These are phyloP conservation scores for Ophidiomyces ophidiicola DNA, from an alignment of 2,329 filamentous ascomycete genomes.

Conservation along the genomic window DNA sequence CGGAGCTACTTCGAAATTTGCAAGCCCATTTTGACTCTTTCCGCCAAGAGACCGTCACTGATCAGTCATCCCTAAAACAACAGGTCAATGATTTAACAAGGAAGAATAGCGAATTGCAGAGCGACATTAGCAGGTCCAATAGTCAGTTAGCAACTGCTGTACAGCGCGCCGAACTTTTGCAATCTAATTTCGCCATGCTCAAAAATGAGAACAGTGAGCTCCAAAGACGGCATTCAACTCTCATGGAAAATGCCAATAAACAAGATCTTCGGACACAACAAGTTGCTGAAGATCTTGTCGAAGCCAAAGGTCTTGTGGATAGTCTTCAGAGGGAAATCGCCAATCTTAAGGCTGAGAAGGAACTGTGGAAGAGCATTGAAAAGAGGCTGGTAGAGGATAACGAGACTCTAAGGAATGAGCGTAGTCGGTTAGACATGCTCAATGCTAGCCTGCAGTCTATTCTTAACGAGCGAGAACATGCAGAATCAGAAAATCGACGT, in stretches of 20 bases:
- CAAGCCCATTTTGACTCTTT: constrained; percentile 84
- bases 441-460: constrained; percentile 76
- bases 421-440: constrained; percentile 67
- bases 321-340: constrained; percentile 81
- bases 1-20: constrained; percentile 69
- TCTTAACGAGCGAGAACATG: constrained; percentile 79
- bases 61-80: constrained; percentile 69
- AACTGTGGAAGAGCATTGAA: constrained; percentile 88
- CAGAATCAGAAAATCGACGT: constrained; percentile 68
- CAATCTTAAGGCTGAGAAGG: constrained; percentile 90
- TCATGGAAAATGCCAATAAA: constrained; percentile 74
- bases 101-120: constrained; percentile 71
- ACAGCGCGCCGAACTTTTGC: constrained; percentile 79
- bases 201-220: constrained; percentile 77
- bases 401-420: constrained; percentile 70
- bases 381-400: constrained; percentile 79
- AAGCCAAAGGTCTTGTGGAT: constrained; percentile 68
- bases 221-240: constrained; percentile 63
- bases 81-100: constrained; percentile 70
- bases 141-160: constrained; percentile 72
- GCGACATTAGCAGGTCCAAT: constrained; percentile 64
- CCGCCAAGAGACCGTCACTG: constrained; percentile 69
- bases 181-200: constrained; percentile 71
- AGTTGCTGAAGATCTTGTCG: constrained; percentile 83
- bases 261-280: constrained; percentile 86